Evolutionary conservation across 2,329 filamentous ascomycete species (phyloP).

Genomic region (Alternaria burnsii): DNA sequence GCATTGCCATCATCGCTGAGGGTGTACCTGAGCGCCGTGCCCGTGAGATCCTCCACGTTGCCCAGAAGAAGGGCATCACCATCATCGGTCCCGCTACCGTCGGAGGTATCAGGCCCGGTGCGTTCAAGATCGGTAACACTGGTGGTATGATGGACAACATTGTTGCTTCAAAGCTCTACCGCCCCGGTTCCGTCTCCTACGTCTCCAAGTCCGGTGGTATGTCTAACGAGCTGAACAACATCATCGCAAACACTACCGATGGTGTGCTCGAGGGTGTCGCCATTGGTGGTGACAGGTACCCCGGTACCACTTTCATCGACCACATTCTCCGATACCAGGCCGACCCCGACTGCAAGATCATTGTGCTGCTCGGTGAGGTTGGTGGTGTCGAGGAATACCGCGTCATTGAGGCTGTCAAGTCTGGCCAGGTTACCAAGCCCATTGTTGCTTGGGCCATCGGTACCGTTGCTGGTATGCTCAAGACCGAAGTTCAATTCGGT

Average conservation of each 20-base stretch:
- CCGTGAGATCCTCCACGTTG: slow-evolving; percentile 95
- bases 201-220: slow-evolving; percentile 99
- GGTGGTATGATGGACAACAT: slow-evolving; percentile 99
- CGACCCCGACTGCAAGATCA: slow-evolving; percentile 97
- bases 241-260: slow-evolving; percentile 93
- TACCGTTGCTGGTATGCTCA: slow-evolving; percentile 99
- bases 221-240: slow-evolving; percentile 99
- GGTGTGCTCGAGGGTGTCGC: slow-evolving; percentile 99
- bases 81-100: slow-evolving; percentile 99
- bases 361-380: slow-evolving; percentile 94
- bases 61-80: slow-evolving; percentile 97
- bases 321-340: slow-evolving; percentile 96
- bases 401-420: slow-evolving; percentile 97
- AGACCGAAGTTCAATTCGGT: slow-evolving; percentile 99
- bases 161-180: slow-evolving; percentile 99
- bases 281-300: slow-evolving; percentile 98
- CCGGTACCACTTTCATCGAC: slow-evolving; percentile 98
- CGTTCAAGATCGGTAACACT: slow-evolving; percentile 99
- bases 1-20: slow-evolving; percentile 98
- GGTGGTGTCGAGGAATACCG: slow-evolving; percentile 99
- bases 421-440: slow-evolving; percentile 94
- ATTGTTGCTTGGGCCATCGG: slow-evolving; percentile 99
- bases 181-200: slow-evolving; percentile 97
- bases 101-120: slow-evolving; percentile 98
- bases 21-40: slow-evolving; percentile 98